These are phyloP conservation scores for Daldinia grandis DNA, from an alignment of 495 filamentous ascomycete species.

Conservation along the genomic window DNA sequence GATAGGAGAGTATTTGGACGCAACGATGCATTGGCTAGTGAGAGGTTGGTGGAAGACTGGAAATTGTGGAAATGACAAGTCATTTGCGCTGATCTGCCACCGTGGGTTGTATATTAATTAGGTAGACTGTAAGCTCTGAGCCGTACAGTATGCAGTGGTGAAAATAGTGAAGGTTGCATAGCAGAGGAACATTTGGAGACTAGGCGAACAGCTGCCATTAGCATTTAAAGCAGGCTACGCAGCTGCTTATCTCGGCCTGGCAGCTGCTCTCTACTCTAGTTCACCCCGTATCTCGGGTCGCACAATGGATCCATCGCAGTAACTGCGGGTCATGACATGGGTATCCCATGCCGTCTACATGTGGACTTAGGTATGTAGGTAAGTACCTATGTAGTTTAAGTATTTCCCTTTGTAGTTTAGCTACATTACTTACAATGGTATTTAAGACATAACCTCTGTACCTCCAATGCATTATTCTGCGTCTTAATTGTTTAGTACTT, in stretches of 20 bases:
- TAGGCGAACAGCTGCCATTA: neutral
- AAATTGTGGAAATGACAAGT: constrained; percentile 24
- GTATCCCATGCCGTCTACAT: neutral
- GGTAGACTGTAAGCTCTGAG: neutral
- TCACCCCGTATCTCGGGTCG: constrained; percentile 17
- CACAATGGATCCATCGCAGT: constrained; percentile 2
- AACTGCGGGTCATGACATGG: constrained; percentile 36
- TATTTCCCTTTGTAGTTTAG: too few species aligned
- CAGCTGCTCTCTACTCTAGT: neutral
- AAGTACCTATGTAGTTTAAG: too few species aligned
- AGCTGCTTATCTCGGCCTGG: neutral
- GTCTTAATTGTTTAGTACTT: too few species aligned
- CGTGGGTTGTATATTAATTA: neutral
- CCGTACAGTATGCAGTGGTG: neutral
- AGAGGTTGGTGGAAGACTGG: neutral
- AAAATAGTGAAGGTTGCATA: neutral
- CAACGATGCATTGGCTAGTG: neutral
- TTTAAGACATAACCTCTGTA: neutral
- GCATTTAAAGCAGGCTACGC: neutral
- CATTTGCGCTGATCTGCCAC: constrained; percentile 21
- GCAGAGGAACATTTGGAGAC: neutral
- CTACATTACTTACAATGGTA: too few species aligned
- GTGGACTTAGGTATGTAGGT: too few species aligned
- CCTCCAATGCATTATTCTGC: neutral
- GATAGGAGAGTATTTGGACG: neutral